phyloP scores from a whole-genome alignment of 768 basidiomycete genomes.

The Lactarius evosmus region DNA sequence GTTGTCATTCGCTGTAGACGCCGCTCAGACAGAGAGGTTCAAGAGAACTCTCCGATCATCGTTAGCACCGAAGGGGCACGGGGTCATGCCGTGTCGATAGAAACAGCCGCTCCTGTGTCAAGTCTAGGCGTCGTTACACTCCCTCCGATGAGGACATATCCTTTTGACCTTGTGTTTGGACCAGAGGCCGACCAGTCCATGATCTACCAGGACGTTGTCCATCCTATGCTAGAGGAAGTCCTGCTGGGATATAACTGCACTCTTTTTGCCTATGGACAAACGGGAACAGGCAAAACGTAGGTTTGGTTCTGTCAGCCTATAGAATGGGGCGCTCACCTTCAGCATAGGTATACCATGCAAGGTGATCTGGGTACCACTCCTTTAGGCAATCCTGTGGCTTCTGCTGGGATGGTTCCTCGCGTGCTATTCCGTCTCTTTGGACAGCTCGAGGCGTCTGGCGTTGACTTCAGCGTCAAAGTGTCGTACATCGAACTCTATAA shows the following conservation, averaged over 20 bases:
- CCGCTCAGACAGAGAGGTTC: constrained; percentile 80
- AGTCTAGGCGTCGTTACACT: constrained; percentile 70
- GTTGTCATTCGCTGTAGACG: constrained; percentile 89
- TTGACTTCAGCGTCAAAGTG: constrained; percentile 90
- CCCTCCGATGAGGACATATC: constrained; percentile 82
- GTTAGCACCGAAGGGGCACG: constrained; percentile 75
- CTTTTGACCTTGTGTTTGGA: constrained; percentile 94
- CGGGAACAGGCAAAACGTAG: constrained; percentile 97
- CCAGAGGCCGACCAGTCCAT: constrained; percentile 94
- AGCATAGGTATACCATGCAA: constrained; percentile 87
- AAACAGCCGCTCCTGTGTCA: constrained; percentile 66
- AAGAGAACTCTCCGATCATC: constrained; percentile 85
- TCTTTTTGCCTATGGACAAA: constrained; percentile 97
- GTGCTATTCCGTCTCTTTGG: constrained; percentile 89
- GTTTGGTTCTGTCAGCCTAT: constrained; percentile 32
- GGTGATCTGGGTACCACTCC: constrained; percentile 83
- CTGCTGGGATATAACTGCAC: constrained; percentile 95
- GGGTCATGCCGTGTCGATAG: constrained; percentile 73
- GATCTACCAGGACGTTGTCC: constrained; percentile 92
- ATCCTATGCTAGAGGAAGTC: constrained; percentile 92
- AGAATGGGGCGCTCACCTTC: neutral
- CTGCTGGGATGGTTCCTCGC: constrained; percentile 96
- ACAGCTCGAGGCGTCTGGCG: constrained; percentile 68
- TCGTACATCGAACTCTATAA: constrained; percentile 97
- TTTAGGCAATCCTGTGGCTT: constrained; percentile 80